A percentile compares a stretch with the other conserved stretches of the same genome.
Evolutionary conservation across 768 basidiomycete species (phyloP).

Genomic region (Phallus indusiatus): DNA sequence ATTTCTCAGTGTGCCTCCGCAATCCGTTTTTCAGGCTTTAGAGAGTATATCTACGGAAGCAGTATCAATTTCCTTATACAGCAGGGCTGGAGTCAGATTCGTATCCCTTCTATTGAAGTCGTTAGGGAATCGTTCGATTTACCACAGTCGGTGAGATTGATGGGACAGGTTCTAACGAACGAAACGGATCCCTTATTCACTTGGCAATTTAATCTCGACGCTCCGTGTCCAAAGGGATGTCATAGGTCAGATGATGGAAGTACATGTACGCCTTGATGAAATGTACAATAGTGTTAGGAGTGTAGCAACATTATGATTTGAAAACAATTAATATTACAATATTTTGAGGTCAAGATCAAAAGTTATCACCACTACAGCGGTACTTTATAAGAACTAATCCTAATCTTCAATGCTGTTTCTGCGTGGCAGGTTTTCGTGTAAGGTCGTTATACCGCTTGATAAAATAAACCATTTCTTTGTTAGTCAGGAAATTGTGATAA

Average conservation of each 20-base stretch:
- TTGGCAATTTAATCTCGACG: constrained; percentile 10
- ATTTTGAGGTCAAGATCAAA: too few species aligned
- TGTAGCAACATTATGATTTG: too few species aligned
- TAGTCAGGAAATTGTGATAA: constrained; percentile 43
- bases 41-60: constrained; percentile 1
- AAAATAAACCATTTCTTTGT: constrained; percentile 38
- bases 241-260: not conserved
- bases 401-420: not conserved
- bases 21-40: not conserved
- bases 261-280: too few species aligned
- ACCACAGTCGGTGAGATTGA: not conserved
- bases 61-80: not conserved
- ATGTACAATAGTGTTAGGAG: too few species aligned
- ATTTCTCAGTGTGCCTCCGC: too few species aligned
- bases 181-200: constrained; percentile 11
- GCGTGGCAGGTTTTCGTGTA: constrained; percentile 28
- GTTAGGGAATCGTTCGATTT: not conserved
- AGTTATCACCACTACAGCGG: too few species aligned
- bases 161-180: constrained; percentile 9
- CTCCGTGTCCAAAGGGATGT: constrained; percentile 10
- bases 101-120: not conserved
- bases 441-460: constrained; percentile 46
- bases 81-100: not conserved
- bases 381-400: not conserved
- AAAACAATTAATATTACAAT: too few species aligned